A percentile compares a stretch with the other conserved stretches of the same genome.
Conservation (phyloP, 2,329 filamentous ascomycete genomes). For the Aspergillus sp. region DNA sequence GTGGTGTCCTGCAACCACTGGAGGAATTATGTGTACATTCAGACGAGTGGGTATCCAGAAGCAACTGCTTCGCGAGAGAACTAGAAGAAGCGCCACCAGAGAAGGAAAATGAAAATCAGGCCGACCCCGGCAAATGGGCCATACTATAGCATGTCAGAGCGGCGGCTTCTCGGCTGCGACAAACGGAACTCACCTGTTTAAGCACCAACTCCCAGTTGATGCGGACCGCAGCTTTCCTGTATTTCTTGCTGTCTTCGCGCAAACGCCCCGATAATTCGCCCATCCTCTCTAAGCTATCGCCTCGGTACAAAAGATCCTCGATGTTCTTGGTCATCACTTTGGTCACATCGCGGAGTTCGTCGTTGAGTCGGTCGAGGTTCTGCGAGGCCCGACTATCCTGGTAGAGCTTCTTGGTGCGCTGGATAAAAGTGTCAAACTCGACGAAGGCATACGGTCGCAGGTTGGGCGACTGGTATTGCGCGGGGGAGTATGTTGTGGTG, state of each 20-base stretch:
- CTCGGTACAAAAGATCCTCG: constrained; percentile 91
- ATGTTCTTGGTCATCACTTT: constrained; percentile 99
- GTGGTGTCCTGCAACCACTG: constrained; percentile 33
- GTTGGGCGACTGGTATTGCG: constrained; percentile 70
- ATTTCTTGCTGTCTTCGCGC: constrained; percentile 91
- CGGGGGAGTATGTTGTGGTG: constrained; percentile 73
- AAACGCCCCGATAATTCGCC: constrained; percentile 86
- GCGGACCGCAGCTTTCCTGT: constrained; percentile 83
- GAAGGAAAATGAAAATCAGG: constrained; percentile 78
- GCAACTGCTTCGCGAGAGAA: constrained; percentile 9
- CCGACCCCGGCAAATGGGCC: constrained; percentile 82
- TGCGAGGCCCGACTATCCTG: constrained; percentile 86
- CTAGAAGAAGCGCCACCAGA: constrained; percentile 92
- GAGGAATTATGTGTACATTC: constrained; percentile 38
- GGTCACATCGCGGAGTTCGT: constrained; percentile 95
- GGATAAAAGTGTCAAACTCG: constrained; percentile 97
- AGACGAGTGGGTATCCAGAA: constrained; percentile 25
- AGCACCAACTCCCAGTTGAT: constrained; percentile 98
- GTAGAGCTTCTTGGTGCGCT: constrained; percentile 89
- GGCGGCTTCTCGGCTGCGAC: neutral
- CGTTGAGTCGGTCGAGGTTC: constrained; percentile 93
- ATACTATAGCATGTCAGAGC: constrained; percentile 56
- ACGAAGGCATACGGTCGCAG: constrained; percentile 94
- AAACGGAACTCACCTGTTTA: constrained; percentile 65
- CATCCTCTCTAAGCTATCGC: constrained; percentile 94